Conservation (phyloP, 2,329 filamentous ascomycete genomes). For the Metarhizium anisopliae region DNA sequence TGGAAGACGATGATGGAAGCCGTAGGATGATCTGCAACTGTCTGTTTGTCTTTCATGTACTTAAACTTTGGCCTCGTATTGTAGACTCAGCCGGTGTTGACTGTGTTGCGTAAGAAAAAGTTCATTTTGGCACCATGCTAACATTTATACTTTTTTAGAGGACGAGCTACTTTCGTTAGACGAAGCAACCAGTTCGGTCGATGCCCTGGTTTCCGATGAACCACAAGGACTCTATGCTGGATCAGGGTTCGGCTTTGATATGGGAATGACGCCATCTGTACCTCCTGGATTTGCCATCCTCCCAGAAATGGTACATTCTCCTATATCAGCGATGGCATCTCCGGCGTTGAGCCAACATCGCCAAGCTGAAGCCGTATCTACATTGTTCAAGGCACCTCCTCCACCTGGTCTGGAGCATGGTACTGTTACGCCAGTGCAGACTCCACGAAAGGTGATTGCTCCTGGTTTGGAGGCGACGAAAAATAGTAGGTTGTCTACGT, state of each 20-base stretch:
- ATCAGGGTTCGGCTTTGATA: neutral
- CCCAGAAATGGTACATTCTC: constrained; percentile 3
- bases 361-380: constrained; percentile 15
- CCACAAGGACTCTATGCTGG: constrained; percentile 10
- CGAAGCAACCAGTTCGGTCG: constrained; percentile 54
- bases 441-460: constrained; percentile 17
- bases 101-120: constrained; percentile 9
- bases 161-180: constrained; percentile 53
- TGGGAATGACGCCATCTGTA: constrained; percentile 14
- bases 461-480: constrained; percentile 29
- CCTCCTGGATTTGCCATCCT: constrained; percentile 22
- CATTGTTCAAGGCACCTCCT: constrained; percentile 15
- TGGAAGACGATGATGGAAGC: constrained; percentile 56
- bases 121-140: constrained; percentile 24
- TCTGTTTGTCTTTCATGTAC: constrained; percentile 7
- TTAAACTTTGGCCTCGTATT: constrained; percentile 4
- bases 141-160: constrained; percentile 38
- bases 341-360: constrained; percentile 13
- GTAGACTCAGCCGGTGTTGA: constrained; percentile 8
- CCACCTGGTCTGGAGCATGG: constrained; percentile 16
- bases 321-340: constrained; percentile 10
- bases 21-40: constrained; percentile 38
- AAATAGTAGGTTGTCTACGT: constrained; percentile 34
- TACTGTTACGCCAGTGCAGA: constrained; percentile 23
- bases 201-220: constrained; percentile 60